Conservation (phyloP, 208 protist species). For the Crithidia sp. region DNA sequence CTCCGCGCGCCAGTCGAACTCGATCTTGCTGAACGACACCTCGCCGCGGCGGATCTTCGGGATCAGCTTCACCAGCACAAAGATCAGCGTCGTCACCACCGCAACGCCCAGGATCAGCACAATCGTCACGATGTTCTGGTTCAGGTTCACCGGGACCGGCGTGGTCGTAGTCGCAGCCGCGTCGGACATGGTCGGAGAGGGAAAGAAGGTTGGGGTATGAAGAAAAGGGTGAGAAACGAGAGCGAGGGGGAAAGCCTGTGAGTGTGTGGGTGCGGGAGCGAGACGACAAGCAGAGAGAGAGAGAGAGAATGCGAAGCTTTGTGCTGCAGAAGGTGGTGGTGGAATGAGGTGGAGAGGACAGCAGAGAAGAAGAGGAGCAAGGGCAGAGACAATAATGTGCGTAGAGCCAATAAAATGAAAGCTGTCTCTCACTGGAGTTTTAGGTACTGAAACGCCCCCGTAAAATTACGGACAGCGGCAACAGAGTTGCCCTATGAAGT, state of each 20-base stretch:
- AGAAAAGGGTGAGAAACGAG: background rate
- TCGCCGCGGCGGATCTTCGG: slow-evolving; percentile 47
- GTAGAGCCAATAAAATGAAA: too few species aligned
- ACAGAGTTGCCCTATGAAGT: too few species aligned
- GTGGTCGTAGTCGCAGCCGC: slow-evolving; percentile 17
- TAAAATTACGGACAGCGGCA: too few species aligned
- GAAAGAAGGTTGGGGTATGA: background rate
- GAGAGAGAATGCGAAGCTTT: too few species aligned
- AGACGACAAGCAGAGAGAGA: too few species aligned
- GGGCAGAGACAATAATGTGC: too few species aligned
- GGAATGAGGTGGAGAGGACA: too few species aligned
- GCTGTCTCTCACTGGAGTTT: too few species aligned
- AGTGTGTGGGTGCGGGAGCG: too few species aligned
- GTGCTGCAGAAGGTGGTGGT: too few species aligned
- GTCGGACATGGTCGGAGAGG: background rate
- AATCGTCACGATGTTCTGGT: slow-evolving; percentile 47
- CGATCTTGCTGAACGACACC: slow-evolving; percentile 40
- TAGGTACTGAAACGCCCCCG: too few species aligned
- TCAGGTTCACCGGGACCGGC: slow-evolving; percentile 30
- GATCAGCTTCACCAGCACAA: slow-evolving; percentile 31
- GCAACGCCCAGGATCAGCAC: slow-evolving; percentile 51
- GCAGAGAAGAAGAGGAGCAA: too few species aligned
- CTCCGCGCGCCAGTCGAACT: slow-evolving; percentile 57
- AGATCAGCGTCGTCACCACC: slow-evolving; percentile 25
- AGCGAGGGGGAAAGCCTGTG: background rate